Conservation (phyloP, 306 rosid genomes). For the Albizia julibrissin region DNA sequence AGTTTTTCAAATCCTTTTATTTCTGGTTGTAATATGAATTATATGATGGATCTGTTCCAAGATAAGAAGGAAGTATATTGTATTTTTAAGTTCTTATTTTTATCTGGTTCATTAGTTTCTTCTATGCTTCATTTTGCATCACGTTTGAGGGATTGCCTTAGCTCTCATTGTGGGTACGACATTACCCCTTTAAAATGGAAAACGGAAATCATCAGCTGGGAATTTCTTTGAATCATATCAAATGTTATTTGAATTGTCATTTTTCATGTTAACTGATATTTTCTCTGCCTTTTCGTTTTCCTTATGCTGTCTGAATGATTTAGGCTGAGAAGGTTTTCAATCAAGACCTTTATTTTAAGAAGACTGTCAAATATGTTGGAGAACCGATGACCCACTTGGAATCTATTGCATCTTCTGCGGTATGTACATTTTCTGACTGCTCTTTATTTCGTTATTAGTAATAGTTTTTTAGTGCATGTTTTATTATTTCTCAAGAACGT, state of each 20-base stretch:
- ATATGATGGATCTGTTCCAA: constrained; percentile 18
- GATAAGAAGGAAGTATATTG: not conserved
- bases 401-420: constrained; percentile 99
- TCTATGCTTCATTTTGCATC: constrained; percentile 6
- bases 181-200: constrained; percentile 13
- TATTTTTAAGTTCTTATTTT: constrained; percentile 3
- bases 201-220: not conserved
- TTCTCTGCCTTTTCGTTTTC: constrained; percentile 31
- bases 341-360: constrained; percentile 95
- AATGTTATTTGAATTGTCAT: constrained; percentile 26
- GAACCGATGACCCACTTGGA: constrained; percentile 99
- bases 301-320: not conserved
- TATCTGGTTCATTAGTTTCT: constrained; percentile 8
- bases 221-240: constrained; percentile 18
- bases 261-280: constrained; percentile 28
- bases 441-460: constrained; percentile 11
- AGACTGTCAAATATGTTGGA: constrained; percentile 87
- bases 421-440: constrained; percentile 34
- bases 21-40: not conserved
- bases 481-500: not conserved
- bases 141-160: constrained; percentile 22
- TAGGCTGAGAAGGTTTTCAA: constrained; percentile 96
- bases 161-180: not conserved
- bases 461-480: constrained; percentile 20
- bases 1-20: not conserved